Evolutionary conservation across 2,329 filamentous ascomycete species (phyloP), one percentile per base, ranked within the genome.

Genomic region (Colletotrichum sp.): DNA sequence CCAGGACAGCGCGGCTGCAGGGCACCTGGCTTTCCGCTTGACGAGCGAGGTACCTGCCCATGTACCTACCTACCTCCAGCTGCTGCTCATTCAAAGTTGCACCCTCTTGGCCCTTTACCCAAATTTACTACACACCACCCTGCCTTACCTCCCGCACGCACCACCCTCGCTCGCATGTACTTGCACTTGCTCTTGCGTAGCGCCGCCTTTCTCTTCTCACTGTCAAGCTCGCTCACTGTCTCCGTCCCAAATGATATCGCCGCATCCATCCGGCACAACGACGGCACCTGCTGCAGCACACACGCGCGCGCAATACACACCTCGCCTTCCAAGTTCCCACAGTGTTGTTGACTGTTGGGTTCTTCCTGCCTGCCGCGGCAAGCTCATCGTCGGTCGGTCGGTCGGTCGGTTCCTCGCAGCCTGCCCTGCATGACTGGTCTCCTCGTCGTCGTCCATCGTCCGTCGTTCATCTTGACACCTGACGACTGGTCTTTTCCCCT

Each of bases 361-460:
- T n/a, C 32, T 71, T 62, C 49, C 61, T 75, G 72, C 68, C 61
- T 75, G 68, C 62, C 72, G 62, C 68, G 62, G 68, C 72, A 71
- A 65, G 27, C 59, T 62, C 59, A 13, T n/a, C 59, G 59, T 6
- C 59, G 59, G 27, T 62, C 9, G 34, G 34, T 63, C 27, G 36
- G 36, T 39, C 36, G 12, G 30, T 19, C 27, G 29, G 59, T 22
- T n/a, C 29, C 27, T 63, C 63, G 66, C n/a, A 44, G 25, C 32
- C 29, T 59, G 57, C 71, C 66, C 71, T 74, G 71, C 66, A 69
- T 69, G 39, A 32, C 25, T 34, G 44, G 71, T 63, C 72, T 74
- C 59, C 59, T 34, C 67, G 39, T 44, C 44, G 39, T 59, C 34
- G 71, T 70, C 57, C 39, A 9, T 44, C 39, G 39, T 44, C 39